Base-by-base conservation (phyloP, 345 rosid genomes). In the Hypericum androsaemum region DNA sequence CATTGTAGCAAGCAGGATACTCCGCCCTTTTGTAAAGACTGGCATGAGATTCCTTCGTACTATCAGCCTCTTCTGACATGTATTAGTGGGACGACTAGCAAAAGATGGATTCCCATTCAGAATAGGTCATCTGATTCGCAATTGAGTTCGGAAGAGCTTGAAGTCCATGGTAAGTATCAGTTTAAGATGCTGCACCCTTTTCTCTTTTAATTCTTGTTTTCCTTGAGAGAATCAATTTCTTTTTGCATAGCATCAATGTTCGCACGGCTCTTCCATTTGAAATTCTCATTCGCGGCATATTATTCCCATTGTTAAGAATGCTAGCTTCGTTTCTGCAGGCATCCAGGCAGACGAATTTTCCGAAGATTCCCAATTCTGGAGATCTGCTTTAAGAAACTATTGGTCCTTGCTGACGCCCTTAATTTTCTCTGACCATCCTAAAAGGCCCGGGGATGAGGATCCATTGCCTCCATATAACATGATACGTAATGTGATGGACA, bases 371-470 rank as follows among this genome's bases (percentile, higher is more conserved):
- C 87, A 83, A 58, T 28, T 71, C 58, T 83, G 88, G 83, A 74
- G 68, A 72, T 80, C 80, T 54, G 78, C 98, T 53, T 71, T 88
- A 42, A 83, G 70, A 76, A 85, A 83, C 59, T 81, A 80, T 70
- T 92, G 98, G 97, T 92, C 98, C 41, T 77, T 88, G 70, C 86
- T 92, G 47, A 85, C 97, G 15, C 98, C 98, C 7, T 59, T 92
- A 63, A 92, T 92, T 52, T 92, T 92, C 74, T 92, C 98, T 17
- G 98, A 92, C 77, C 98, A 92, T 67, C 98, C 98, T 8, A 92
- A 92, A 73, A 85, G 98, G 71, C 98, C 95, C 0, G 98, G 97
- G 3, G 98, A 92, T 77, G 97, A 92, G 69, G 99, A 85, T 64
- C 99, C 97, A 16, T 73, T 81, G 54, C 95, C 97, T 12, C 99